phyloP scores from a whole-genome alignment of 805 yeast species.

The Lachancea cidri region DNA sequence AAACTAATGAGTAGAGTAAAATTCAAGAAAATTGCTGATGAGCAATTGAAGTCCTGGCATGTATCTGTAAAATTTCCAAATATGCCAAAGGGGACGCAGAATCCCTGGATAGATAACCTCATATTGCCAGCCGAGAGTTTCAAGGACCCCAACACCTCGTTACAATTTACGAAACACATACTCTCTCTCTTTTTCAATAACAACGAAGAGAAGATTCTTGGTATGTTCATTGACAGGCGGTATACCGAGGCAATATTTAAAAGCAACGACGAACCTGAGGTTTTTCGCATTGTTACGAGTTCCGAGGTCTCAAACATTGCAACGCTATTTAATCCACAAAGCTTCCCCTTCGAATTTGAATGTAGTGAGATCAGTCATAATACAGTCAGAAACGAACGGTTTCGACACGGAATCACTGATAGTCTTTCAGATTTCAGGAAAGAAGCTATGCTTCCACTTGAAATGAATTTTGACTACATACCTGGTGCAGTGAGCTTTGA shows the following conservation, averaged over 20 bases:
- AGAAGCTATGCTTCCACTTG: constrained; percentile 68
- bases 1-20: constrained; percentile 28
- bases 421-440: constrained; percentile 43
- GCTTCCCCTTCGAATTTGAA: constrained; percentile 26
- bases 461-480: constrained; percentile 66
- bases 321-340: constrained; percentile 20
- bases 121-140: constrained; percentile 19
- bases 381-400: constrained; percentile 41
- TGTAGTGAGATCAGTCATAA: constrained; percentile 14
- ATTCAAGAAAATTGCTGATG: constrained; percentile 10
- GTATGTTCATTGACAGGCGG: constrained; percentile 18
- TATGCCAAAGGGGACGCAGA: constrained; percentile 14
- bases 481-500: constrained; percentile 75
- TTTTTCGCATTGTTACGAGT: constrained; percentile 46
- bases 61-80: constrained; percentile 19
- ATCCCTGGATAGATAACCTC: constrained; percentile 30
- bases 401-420: constrained; percentile 50
- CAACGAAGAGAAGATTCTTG: constrained; percentile 17
- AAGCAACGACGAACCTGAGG: constrained; percentile 65
- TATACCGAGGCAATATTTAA: constrained; percentile 48
- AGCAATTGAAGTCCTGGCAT: constrained; percentile 25
- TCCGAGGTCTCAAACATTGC: constrained; percentile 23
- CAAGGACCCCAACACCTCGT: constrained; percentile 22
- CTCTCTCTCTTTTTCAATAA: constrained; percentile 21
- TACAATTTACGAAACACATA: constrained; percentile 17